Evolutionary conservation across 1,284 basidiomycete genomes (phyloP).

Genomic region (Chalciporus sp.): DNA sequence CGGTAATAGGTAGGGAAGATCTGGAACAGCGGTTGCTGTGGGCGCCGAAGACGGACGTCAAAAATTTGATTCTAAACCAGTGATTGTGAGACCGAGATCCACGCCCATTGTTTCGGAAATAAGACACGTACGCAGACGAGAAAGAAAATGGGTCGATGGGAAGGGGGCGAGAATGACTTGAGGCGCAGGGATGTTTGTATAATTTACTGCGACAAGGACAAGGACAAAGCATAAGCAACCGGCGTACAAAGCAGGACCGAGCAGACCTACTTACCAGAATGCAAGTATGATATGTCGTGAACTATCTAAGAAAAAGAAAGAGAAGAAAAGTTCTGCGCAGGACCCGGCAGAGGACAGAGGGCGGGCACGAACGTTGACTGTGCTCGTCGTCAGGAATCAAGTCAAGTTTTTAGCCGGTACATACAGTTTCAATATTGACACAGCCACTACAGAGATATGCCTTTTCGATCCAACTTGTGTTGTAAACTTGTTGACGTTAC

Average conservation of each 20-base stretch:
- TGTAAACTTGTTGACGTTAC: neutral
- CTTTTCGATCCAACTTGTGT: neutral
- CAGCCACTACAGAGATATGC: neutral
- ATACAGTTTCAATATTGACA: neutral
- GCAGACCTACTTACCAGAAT: neutral
- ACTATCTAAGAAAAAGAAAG: neutral
- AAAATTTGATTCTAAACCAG: conserved; percentile 19
- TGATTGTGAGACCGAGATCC: conserved; percentile 13
- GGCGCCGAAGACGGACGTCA: conserved; percentile 1
- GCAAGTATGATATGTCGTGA: conserved; percentile 14
- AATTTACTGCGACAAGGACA: conserved; percentile 22
- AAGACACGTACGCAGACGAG: conserved; percentile 12
- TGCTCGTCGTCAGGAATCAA: neutral
- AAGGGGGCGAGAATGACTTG: conserved; percentile 9
- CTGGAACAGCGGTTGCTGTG: neutral
- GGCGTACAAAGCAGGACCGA: neutral
- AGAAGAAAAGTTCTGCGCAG: neutral
- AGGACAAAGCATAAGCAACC: neutral
- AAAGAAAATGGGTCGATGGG: conserved; percentile 3
- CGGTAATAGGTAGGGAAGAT: neutral
- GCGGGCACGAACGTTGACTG: neutral
- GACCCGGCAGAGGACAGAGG: neutral
- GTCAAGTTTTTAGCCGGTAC: neutral
- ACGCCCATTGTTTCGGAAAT: conserved; percentile 3
- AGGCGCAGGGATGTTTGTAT: conserved; percentile 7